These are phyloP conservation scores for Euphrasia arctica DNA, from an alignment of 305 asterid genomes.

Conservation along the genomic window DNA sequence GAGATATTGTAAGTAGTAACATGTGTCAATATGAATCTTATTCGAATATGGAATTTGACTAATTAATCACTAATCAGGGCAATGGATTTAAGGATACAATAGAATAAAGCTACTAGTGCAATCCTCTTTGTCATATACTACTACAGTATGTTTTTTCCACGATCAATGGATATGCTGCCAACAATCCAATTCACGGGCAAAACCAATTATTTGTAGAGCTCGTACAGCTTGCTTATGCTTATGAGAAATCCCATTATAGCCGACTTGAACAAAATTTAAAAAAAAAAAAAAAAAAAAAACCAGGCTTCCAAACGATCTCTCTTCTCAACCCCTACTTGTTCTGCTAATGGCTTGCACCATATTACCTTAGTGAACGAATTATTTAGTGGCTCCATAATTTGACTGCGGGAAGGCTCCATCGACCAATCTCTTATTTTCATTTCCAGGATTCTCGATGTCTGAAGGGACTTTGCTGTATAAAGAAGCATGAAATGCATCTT, in stretches of 20 bases:
- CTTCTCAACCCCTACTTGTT: slow-evolving; percentile 7
- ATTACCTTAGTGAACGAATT: background rate
- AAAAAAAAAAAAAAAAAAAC: too few species aligned
- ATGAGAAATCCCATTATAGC: background rate
- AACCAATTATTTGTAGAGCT: background rate
- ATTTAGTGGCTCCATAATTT: slow-evolving; percentile 19
- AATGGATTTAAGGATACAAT: background rate
- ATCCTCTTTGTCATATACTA: too few species aligned
- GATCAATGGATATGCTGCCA: background rate
- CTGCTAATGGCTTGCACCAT: slow-evolving; percentile 4
- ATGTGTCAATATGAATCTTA: slow-evolving; percentile 26
- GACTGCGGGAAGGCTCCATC: slow-evolving; percentile 26
- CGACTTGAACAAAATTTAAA: background rate
- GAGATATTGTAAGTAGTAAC: slow-evolving; percentile 32
- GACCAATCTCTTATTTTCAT: slow-evolving; percentile 30
- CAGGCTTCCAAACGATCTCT: slow-evolving; percentile 1
- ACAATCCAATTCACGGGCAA: background rate
- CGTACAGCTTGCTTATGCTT: background rate
- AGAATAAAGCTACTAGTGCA: slow-evolving; percentile 18
- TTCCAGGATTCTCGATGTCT: slow-evolving; percentile 26
- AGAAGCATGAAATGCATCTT: slow-evolving; percentile 36
- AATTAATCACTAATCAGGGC: background rate
- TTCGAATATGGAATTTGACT: background rate
- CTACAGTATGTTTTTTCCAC: too few species aligned
- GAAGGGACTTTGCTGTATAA: slow-evolving; percentile 31